phyloP scores from a whole-genome alignment of 1,284 basidiomycete genomes.

The Cutaneotrichosporon spelunceum region DNA sequence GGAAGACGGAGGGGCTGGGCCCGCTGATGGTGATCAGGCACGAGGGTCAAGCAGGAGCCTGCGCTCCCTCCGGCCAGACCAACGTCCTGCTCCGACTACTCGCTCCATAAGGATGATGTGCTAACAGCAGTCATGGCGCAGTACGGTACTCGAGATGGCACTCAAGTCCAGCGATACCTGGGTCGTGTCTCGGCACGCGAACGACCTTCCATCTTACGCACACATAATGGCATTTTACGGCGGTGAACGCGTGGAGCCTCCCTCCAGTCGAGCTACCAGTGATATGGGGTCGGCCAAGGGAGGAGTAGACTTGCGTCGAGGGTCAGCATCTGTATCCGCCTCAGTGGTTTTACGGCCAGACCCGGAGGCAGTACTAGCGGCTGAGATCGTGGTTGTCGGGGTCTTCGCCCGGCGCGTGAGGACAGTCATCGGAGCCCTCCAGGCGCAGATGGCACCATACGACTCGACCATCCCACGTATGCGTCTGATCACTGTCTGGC shows the following conservation, averaged over 20 bases:
- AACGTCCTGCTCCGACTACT: background rate
- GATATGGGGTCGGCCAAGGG: background rate
- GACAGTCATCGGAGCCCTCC: background rate
- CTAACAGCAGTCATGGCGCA: constrained; percentile 3
- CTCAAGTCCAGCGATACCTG: background rate
- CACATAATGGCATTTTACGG: constrained; percentile 1
- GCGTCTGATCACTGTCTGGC: background rate
- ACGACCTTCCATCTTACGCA: background rate
- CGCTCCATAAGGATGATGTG: background rate
- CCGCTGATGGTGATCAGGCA: background rate
- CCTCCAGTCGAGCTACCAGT: background rate
- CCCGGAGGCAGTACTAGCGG: background rate
- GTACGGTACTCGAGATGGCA: constrained; percentile 2
- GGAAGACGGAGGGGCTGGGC: background rate
- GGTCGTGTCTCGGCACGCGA: background rate
- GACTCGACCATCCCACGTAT: background rate
- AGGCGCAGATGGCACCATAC: background rate
- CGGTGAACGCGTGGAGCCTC: background rate
- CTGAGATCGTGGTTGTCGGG: background rate
- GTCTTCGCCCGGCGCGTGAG: background rate
- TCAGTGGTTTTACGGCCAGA: background rate
- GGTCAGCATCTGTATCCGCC: background rate
- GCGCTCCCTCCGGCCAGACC: background rate
- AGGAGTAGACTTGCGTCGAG: background rate
- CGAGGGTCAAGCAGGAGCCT: background rate